Base-by-base conservation (phyloP, 2,329 filamentous ascomycete genomes). In the Xylariomycetidae sp. region DNA sequence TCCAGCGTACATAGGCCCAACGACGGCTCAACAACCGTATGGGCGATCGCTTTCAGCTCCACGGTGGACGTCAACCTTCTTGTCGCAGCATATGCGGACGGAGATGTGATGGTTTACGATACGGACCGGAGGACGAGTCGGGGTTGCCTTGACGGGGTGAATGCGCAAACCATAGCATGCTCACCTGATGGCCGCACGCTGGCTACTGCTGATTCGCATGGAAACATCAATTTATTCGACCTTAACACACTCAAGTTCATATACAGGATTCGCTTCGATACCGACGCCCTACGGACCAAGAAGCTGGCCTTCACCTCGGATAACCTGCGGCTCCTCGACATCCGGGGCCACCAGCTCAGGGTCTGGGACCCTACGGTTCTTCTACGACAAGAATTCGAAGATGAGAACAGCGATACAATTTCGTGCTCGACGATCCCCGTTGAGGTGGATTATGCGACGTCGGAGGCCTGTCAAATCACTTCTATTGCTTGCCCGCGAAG, bases 111-210 rank as follows among this genome's bases (percentile, higher is more conserved):
- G 0, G 26, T 56, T 0, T 56, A 43, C 27, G 47, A 57, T 17
- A 38, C 43, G 2, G 27, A 29, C 4, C n/a, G n/a, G n/a, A n/a
- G n/a, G n/a, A n/a, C n/a, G n/a, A n/a, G n/a, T n/a, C n/a, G n/a
- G n/a, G n/a, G n/a, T n/a, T n/a, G n/a, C n/a, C n/a, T n/a, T n/a
- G 40, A 22, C 1, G 45, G 50, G 3, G 31, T 39, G 2, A 47
- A 53, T 18, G 41, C 45, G 3, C 34, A 46, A 6, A 35, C 35
- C 2, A 29, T 58, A 10, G 41, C 44, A 6, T 46, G 44, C 9
- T 56, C 54, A 7, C 42, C 41, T 1, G 50, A 58, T 15, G 53
- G 55, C 9, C 46, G 46, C 4, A 58, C 48, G 5, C 41, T 58
- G 7, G 53, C 46, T 4, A 46, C 40, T 5, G 50, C 33, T 1